These are phyloP conservation scores for Yamadazyma triangularis DNA, from an alignment of 1,139 yeast species.

Conservation along the genomic window DNA sequence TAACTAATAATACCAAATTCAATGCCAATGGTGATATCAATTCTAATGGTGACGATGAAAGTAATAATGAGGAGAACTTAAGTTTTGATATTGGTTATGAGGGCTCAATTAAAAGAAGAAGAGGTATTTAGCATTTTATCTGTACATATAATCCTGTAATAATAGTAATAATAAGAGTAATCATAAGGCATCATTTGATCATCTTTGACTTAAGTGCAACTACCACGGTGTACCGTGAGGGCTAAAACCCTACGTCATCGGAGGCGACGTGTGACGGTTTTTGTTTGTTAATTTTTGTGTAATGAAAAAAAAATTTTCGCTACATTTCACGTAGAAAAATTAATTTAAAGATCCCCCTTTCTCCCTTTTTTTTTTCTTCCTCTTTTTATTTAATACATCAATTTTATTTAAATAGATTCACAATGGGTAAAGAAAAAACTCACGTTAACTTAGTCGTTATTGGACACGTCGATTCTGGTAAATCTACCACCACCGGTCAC, in stretches of 20 bases:
- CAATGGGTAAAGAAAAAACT: constrained; percentile 84
- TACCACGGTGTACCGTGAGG: too few relatives aligned
- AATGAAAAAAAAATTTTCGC: not conserved
- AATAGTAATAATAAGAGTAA: too few relatives aligned
- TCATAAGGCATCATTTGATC: too few relatives aligned
- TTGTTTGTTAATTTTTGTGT: constrained; percentile 3
- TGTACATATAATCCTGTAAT: too few relatives aligned
- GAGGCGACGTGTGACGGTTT: too few relatives aligned
- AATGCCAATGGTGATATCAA: too few relatives aligned
- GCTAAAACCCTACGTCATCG: too few relatives aligned
- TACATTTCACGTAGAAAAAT: not conserved
- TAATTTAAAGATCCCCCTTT: not conserved
- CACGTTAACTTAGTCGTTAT: constrained; percentile 99
- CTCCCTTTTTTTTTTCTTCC: constrained; percentile 1
- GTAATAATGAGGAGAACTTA: constrained; percentile 8
- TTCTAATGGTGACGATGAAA: constrained; percentile 2
- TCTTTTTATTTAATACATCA: constrained; percentile 4
- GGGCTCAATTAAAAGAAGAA: constrained; percentile 3
- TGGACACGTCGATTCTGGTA: constrained; percentile 99
- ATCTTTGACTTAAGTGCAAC: too few relatives aligned
- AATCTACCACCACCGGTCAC: constrained; percentile 90
- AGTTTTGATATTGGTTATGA: constrained; percentile 13
- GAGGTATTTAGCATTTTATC: too few relatives aligned
- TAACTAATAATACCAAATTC: constrained; percentile 7
- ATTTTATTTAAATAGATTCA: constrained; percentile 1